Evolutionary conservation across 2,329 filamentous ascomycete species (phyloP), one percentile per base, ranked within the genome.

Genomic region (Basipetospora chlamydospora): DNA sequence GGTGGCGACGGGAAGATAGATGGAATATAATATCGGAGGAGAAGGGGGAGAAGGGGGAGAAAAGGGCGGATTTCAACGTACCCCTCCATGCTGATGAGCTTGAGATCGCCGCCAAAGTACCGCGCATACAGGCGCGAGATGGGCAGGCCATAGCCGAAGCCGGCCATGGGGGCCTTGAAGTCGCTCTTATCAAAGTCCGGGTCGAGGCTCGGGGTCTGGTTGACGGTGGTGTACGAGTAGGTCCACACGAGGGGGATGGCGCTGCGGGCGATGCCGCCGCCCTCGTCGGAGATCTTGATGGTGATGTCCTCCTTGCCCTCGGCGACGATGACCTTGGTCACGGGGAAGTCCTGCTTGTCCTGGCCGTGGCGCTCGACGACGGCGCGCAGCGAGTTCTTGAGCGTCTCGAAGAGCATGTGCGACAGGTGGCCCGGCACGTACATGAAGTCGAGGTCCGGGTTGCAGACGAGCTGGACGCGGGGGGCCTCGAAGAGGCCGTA

Each of bases 201-300:
- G 53, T 98, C 90, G 43, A 98, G 64, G 52, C 78, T 93, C 11
- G 90, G 90, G 16, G 90, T 96, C 48, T 87, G 77, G 57, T 96
- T 90, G 44, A 98, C 90, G 2, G 90, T 98, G 25, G 90, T 98
- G 58, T 98, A 98, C 90, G 96, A 98, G 58, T 98, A 98, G 10
- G 90, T 98, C 90, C 90, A 98, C n/a, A 96, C 90, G 11, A 98
- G 70, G 5, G 90, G 90, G 44, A 98, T 96, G 36, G 85, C 75
- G 49, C 82, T 92, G 49, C 90, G 69, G 1, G 90, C 86, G 37
- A 98, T 96, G 43, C 90, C 90, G 44, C 90, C 90, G 41, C 90
- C 90, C 60, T 98, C 90, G 55, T 98, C 90, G 4, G 81, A 84
- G 48, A 98, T 81, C 62, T 98, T 98, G 65, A 98, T 95, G 5